Conservation (phyloP, 2,329 filamentous ascomycete genomes). For the Exophiala aquamarina region DNA sequence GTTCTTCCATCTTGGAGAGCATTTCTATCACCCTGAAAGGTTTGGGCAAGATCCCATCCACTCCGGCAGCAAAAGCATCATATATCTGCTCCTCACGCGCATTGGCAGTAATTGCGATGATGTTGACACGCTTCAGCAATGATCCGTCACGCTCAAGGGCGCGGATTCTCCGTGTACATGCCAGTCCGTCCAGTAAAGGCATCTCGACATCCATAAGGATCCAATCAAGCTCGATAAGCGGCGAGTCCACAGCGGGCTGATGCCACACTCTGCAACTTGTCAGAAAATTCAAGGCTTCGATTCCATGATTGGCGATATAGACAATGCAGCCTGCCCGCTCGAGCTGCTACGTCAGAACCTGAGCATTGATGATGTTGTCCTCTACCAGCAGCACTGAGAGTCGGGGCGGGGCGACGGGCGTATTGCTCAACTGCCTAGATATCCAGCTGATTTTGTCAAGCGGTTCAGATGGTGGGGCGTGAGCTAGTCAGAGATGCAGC, state of each 20-base stretch:
- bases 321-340: conserved; percentile 35
- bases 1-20: conserved; percentile 63
- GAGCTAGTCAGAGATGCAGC: neutral
- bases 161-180: conserved; percentile 68
- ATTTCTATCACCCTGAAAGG: conserved; percentile 71
- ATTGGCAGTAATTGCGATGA: conserved; percentile 25
- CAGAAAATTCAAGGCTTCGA: conserved; percentile 44
- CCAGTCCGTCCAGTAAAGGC: conserved; percentile 79
- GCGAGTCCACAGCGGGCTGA: conserved; percentile 6
- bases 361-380: conserved; percentile 44
- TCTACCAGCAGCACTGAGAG: conserved; percentile 40
- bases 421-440: conserved; percentile 1
- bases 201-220: conserved; percentile 81
- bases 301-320: conserved; percentile 37
- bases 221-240: conserved; percentile 49
- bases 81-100: conserved; percentile 63
- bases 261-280: conserved; percentile 21
- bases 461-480: neutral
- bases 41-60: conserved; percentile 76
- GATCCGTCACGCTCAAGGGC: conserved; percentile 59
- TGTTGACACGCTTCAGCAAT: conserved; percentile 13
- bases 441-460: neutral
- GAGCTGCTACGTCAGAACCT: conserved; percentile 38
- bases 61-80: conserved; percentile 68
- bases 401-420: neutral